Evolutionary conservation across 208 protist genomes (phyloP), one percentile per base, ranked within the genome.

Genomic region (Kentomonas sorsogonicus): DNA sequence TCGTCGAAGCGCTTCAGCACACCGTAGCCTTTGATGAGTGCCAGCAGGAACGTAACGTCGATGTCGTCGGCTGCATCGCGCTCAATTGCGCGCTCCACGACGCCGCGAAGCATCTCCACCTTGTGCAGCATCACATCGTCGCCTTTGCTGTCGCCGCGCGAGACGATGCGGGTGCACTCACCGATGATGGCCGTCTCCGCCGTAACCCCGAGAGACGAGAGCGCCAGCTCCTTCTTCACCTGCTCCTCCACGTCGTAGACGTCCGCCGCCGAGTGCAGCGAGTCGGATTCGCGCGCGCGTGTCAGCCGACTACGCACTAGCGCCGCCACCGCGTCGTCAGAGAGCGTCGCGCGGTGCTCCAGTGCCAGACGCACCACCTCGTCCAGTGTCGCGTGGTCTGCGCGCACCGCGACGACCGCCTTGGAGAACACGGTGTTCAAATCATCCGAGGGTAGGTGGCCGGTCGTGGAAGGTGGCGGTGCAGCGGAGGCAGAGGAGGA

Each of bases 1-100:
- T 87, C 76, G 5, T 85, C 84, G 47, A 89, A 86, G 7, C 72
- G 63, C 25, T 83, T 85, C 50, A 93, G 54, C 30, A 77, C 86
- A 34, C 90, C 90, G 55, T 80, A 91, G 16, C 90, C 90, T 45
- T 84, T 85, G 43, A 96, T 79, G 23, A 96, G 63, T 3, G 89
- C 66, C 1, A 84, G 46, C 7, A 74, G 29, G 57, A 79, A 90
- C 13, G 74, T 63, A 10, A 69, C 62, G 22, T 91, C 82, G n/a
- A 94, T 47, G 36, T 86, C 71, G 48, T 86, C 76, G 22, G 79
- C n/a, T 9, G 75, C 57, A 48, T 94, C 83, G 33, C 78, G 65
- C 29, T 62, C 63, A 6, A 90, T 62, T 13, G 73, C 73, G 20
- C 77, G 68, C 23, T 93, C 74, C 11, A 91, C 31, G 2, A 91